These are phyloP conservation scores for Xylaria curta DNA, from an alignment of 495 filamentous ascomycete species.

Conservation along the genomic window DNA sequence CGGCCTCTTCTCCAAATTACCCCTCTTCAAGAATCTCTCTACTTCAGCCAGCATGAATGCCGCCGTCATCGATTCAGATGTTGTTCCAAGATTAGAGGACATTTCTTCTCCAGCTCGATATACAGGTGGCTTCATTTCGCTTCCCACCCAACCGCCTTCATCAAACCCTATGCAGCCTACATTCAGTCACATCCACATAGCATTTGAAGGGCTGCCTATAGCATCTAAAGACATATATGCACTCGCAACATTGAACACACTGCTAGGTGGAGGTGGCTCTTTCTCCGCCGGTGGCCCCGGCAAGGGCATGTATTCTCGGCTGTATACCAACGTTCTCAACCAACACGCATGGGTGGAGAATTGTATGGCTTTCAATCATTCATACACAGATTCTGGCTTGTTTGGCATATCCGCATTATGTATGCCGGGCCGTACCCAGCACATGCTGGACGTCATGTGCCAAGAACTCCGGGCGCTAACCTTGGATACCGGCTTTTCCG, in stretches of 20 bases:
- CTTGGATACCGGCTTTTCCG: slow-evolving; percentile 68
- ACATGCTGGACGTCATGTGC: slow-evolving; percentile 94
- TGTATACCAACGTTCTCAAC: slow-evolving; percentile 97
- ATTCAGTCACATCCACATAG: slow-evolving; percentile 90
- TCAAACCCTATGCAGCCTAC: slow-evolving; percentile 78
- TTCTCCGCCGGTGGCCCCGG: slow-evolving; percentile 98
- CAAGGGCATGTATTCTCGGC: slow-evolving; percentile 97
- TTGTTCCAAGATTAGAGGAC: slow-evolving; percentile 58
- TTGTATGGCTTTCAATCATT: slow-evolving; percentile 95
- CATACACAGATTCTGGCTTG: slow-evolving; percentile 92
- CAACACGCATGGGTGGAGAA: slow-evolving; percentile 96
- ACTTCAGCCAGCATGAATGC: slow-evolving; percentile 68
- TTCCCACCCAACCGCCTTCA: slow-evolving; percentile 79
- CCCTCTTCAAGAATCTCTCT: slow-evolving; percentile 92
- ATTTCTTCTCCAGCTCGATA: slow-evolving; percentile 77
- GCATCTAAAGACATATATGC: slow-evolving; percentile 92
- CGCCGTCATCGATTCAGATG: slow-evolving; percentile 53
- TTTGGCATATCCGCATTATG: slow-evolving; percentile 94
- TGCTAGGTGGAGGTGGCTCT: slow-evolving; percentile 93
- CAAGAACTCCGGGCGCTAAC: slow-evolving; percentile 82
- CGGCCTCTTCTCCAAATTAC: slow-evolving; percentile 79
- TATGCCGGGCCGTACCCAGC: slow-evolving; percentile 70
- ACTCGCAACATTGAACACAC: slow-evolving; percentile 92
- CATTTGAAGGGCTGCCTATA: slow-evolving; percentile 94
- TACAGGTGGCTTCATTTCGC: slow-evolving; percentile 88